These are phyloP conservation scores for Piper longum DNA, from an alignment of 164 flowering plant genomes.

Conservation along the genomic window DNA sequence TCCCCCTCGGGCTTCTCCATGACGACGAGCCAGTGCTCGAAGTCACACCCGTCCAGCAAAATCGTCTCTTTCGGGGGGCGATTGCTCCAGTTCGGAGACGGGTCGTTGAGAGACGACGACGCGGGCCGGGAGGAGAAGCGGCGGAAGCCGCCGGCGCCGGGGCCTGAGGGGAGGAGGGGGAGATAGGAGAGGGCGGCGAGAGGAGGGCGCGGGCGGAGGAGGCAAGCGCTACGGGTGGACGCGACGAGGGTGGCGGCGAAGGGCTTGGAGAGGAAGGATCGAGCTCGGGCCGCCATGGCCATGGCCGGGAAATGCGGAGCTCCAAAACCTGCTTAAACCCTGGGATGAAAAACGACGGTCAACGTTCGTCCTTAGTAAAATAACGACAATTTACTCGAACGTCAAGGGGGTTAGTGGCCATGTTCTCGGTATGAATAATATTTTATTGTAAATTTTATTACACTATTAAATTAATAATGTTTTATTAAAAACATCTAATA, in stretches of 20 bases:
- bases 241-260: conserved; percentile 5
- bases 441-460: too few relatives aligned
- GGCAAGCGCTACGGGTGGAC: conserved; percentile 15
- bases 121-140: conserved; percentile 40
- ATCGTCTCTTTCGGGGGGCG: conserved; percentile 84
- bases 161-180: conserved; percentile 6
- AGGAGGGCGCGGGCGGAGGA: conserved; percentile 36
- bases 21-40: conserved; percentile 91
- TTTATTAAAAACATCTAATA: too few relatives aligned
- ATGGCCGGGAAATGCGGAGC: too few relatives aligned
- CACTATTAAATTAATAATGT: too few relatives aligned
- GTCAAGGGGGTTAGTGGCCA: too few relatives aligned
- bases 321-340: too few relatives aligned
- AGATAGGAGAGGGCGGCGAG: conserved; percentile 14
- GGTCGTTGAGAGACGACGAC: conserved; percentile 55
- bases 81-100: conserved; percentile 72
- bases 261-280: conserved; percentile 11
- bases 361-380: too few relatives aligned
- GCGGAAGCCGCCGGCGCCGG: conserved; percentile 6
- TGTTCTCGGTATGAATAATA: too few relatives aligned
- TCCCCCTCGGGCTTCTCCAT: conserved; percentile 65
- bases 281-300: too few relatives aligned
- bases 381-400: too few relatives aligned
- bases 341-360: too few relatives aligned
- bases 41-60: conserved; percentile 77